Base-by-base conservation (phyloP, 192 early-diverging fungal genomes). In the Backusella circina region DNA sequence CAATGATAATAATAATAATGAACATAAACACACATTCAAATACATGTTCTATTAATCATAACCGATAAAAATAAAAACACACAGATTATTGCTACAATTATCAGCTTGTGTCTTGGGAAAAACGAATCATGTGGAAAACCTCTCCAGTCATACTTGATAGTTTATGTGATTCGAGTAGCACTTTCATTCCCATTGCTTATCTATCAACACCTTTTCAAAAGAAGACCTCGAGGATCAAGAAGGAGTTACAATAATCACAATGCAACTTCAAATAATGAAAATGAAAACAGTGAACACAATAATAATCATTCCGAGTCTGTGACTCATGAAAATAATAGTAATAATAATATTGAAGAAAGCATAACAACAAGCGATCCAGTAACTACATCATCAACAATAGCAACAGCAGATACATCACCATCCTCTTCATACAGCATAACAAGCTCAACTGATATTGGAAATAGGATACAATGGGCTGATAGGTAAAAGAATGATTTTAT, bases 91-190 rank as follows among this genome's bases (percentile, higher is more conserved):
- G 47, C 57, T 8, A 71, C 68, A 35, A 35, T 76, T 28, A 47
- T 37, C 7, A 64, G 70, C 33, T 35, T 76, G 13, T 57, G 50
- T 23, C 28, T 76, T 28, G 75, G 75, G 15, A 37, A 37, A 26
- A 26, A 76, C 37, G 68, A 76, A 33, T 26, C 36, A 26, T 76
- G 76, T 31, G 76, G 72, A 23, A 77, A 72, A 72, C 76, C 76
- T n/a, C 33, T 77, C 7, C 28, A 73, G 39, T 36, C 67, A 23
- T 77, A 72, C 41, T 67, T 77, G 64, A 73, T 77, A n/a, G 69
- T 77, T 4, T 77, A 51, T 38, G 71, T 68, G 1, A 31, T 73
- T 28, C 70, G 76, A 72, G 70, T 72, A 30, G 57, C 38, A 15
- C 10, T 77, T 26, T 35, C 71, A 15, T 67, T 72, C 23, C 76